Conservation (phyloP, 2,329 filamentous ascomycete species). For the Neopestalotiopsis clavispora region DNA sequence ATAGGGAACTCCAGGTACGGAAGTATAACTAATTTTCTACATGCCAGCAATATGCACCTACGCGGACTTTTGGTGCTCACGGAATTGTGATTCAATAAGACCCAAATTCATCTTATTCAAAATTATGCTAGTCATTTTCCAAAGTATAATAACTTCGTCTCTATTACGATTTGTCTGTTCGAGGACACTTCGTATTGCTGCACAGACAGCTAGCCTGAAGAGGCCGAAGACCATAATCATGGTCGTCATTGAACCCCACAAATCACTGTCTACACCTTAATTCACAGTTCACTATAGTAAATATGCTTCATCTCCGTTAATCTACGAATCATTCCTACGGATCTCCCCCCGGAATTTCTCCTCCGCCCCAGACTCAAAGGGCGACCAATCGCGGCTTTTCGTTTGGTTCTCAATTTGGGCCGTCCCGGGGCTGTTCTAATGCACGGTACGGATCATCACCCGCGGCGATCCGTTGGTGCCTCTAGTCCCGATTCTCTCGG, state of each 20-base stretch:
- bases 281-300: not conserved
- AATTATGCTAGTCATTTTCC: not conserved
- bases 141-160: not conserved
- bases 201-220: not conserved
- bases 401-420: not conserved
- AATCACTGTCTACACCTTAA: not conserved
- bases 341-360: not conserved
- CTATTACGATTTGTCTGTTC: not conserved
- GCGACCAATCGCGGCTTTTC: not conserved
- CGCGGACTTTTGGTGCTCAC: no score
- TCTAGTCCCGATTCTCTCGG: not conserved
- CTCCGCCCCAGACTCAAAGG: not conserved
- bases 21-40: no score
- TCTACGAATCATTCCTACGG: not conserved
- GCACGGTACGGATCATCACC: not conserved
- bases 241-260: not conserved
- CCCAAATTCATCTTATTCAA: not conserved
- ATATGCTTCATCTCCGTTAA: not conserved
- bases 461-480: not conserved
- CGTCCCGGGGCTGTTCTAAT: not conserved
- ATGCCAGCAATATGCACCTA: no score
- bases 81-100: not conserved
- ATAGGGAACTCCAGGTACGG: no score
- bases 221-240: not conserved
- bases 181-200: not conserved